Base-by-base conservation (phyloP, 768 basidiomycete species). In the Trichaptum fuscoviolaceum region DNA sequence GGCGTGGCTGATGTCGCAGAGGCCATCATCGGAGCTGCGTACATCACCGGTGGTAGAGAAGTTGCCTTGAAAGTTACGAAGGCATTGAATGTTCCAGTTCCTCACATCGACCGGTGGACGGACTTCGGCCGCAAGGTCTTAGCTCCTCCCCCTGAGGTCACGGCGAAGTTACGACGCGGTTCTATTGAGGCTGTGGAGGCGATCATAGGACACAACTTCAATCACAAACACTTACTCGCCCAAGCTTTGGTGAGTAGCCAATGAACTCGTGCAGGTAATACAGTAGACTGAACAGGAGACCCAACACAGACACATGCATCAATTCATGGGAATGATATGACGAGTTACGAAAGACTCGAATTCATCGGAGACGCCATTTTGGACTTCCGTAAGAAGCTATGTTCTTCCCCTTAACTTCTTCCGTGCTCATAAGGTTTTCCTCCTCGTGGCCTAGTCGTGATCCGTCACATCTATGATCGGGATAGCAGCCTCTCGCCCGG, bases 301-400 rank as follows among this genome's bases (percentile, higher is more conserved):
- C 42, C 42, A 3, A 52, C 20, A 52, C 70, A 94, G 92, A 89
- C 89, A 0, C 92, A 92, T 73, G 77, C 84, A 2, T 89, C 89
- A 0, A 77, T 84, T 35, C 82, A 84, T 68, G 83, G 82, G 3
- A 81, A 79, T 66, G 84, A 87, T 65, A 78, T 81, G 42, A 84
- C 81, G 17, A 84, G 84, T 20, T 90, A 91, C 71, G 90, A 93
- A 71, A 81, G 90, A 66, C 81, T 95, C 36, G 92, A 94, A 74
- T 95, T 94, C 73, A 80, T 94, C 57, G 93, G 93, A 15, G 93
- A 95, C 76, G 91, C 91, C 1, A 85, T 95, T 63, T 82, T 95
- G 26, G 93, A 95, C 75, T 90, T 92, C 66, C 76, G 93, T 94
- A 71, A 65, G 91, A 78, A 15, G 24, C 34, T 10, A 15, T 25